Conservation (phyloP, 2,329 filamentous ascomycete genomes). For the Ophiocordyceps polyrhachis-furcata region DNA sequence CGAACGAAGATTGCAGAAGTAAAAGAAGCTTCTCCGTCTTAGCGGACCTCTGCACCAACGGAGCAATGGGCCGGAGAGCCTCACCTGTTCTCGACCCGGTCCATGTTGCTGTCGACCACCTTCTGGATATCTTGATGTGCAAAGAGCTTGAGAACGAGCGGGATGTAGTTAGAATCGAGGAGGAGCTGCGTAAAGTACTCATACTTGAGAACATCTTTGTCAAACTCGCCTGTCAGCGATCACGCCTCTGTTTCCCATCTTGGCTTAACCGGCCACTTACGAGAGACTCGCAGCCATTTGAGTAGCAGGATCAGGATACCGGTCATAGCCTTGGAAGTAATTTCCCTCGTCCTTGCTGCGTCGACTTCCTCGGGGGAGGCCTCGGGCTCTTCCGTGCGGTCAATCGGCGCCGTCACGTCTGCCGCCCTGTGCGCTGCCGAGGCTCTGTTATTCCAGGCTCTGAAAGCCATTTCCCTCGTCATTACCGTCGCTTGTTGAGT, state of each 20-base stretch:
- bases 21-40: slow-evolving; percentile 55
- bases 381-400: slow-evolving; percentile 22
- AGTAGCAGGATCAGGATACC: slow-evolving; percentile 70
- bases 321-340: slow-evolving; percentile 81
- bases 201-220: slow-evolving; percentile 80
- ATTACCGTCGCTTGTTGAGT: slow-evolving; percentile 34
- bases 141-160: slow-evolving; percentile 80
- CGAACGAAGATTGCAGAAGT: slow-evolving; percentile 63
- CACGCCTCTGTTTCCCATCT: background rate
- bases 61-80: slow-evolving; percentile 4
- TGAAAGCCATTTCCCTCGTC: slow-evolving; percentile 22
- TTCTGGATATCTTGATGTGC: slow-evolving; percentile 88
- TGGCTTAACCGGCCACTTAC: slow-evolving; percentile 29
- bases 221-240: slow-evolving; percentile 5
- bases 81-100: slow-evolving; percentile 65
- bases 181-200: slow-evolving; percentile 89
- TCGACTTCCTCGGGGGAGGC: slow-evolving; percentile 60
- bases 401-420: slow-evolving; percentile 14
- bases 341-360: slow-evolving; percentile 62
- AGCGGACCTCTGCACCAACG: background rate
- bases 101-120: slow-evolving; percentile 68
- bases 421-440: slow-evolving; percentile 10
- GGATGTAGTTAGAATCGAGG: slow-evolving; percentile 87
- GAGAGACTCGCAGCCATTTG: slow-evolving; percentile 93
- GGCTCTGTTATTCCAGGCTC: slow-evolving; percentile 20